Base-by-base conservation (phyloP, 306 rosid genomes). In the Gillenia trifoliata region DNA sequence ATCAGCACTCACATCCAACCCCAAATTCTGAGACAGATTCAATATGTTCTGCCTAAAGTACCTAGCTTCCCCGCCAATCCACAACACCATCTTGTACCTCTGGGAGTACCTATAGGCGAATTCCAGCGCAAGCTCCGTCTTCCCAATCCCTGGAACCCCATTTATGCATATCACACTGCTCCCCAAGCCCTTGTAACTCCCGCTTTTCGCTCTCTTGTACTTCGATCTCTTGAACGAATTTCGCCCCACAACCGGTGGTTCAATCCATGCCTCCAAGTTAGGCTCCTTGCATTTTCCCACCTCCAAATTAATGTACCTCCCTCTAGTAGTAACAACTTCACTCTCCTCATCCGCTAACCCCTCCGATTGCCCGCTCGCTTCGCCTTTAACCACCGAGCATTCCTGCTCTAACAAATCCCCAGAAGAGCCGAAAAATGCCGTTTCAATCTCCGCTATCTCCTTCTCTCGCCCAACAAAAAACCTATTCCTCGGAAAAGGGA, bases 11-110 rank as follows among this genome's bases (percentile, higher is more conserved):
- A 93, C 92, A 79, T 93, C 97, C 76, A 89, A 71, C 10, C 97
- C 91, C 59, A 93, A 79, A 71, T 75, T 73, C 55, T 80, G 68
- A n/a, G 97, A 91, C 57, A 93, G 65, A 75, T 93, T 89, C 84
- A 93, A 71, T 66, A 91, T 79, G 79, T 88, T 91, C 73, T 88
- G 96, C 85, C 96, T 84, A 29, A 93, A 86, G 59, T 91, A 86
- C 65, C 91, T 76, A 75, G 89, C 92, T 71, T 91, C 97, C 41
- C 98, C 98, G 66, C 93, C 91, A 47, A 91, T 86, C 98, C 98
- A 93, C 85, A 93, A 72, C 13, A 93, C 93, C 96, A 86, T 89
- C 81, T 86, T 91, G 73, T 93, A 93, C 72, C 91, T 85, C 72
- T 89, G 97, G 61, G 82, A 73, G 61, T 86, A 88, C 77, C 89